Evolutionary conservation across 2,329 filamentous ascomycete genomes (phyloP).

Genomic region (Sporothrix inflata): DNA sequence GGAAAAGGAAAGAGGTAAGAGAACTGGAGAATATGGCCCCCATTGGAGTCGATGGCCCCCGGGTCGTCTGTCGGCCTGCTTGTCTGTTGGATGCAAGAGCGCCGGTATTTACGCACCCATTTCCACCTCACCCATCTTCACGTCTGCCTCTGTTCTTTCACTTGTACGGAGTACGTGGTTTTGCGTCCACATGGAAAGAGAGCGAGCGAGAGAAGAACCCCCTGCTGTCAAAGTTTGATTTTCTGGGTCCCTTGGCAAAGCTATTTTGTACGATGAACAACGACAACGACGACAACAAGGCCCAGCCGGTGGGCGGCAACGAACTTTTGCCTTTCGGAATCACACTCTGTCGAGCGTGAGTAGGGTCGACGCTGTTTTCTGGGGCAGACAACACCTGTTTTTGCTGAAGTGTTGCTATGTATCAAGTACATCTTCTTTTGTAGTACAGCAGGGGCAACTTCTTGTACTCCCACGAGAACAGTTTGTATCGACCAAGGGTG

Average conservation of each 20-base stretch:
- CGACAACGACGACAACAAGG: background rate
- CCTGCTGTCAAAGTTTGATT: background rate
- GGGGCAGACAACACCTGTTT: conserved; percentile 9
- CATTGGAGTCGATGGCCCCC: background rate
- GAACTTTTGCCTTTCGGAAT: background rate
- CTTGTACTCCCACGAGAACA: conserved; percentile 10
- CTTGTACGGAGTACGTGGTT: background rate
- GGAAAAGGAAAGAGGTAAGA: background rate
- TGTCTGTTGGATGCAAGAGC: background rate
- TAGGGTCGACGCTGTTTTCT: conserved; percentile 7
- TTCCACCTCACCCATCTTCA: background rate
- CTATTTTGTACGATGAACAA: background rate
- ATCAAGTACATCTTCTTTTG: conserved; percentile 1
- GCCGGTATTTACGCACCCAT: background rate
- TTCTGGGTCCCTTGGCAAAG: background rate
- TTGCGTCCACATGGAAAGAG: background rate
- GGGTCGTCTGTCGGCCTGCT: background rate
- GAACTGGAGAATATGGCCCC: background rate
- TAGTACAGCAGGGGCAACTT: background rate
- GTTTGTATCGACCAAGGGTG: conserved; percentile 18
- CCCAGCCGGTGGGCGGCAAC: background rate
- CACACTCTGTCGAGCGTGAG: background rate
- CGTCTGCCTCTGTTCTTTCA: background rate
- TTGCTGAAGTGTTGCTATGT: background rate
- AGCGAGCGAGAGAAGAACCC: background rate